Percentiles rank a stretch among this genome's conserved stretches.
Conservation (phyloP, 768 basidiomycete genomes). For the Trametes punicea region DNA sequence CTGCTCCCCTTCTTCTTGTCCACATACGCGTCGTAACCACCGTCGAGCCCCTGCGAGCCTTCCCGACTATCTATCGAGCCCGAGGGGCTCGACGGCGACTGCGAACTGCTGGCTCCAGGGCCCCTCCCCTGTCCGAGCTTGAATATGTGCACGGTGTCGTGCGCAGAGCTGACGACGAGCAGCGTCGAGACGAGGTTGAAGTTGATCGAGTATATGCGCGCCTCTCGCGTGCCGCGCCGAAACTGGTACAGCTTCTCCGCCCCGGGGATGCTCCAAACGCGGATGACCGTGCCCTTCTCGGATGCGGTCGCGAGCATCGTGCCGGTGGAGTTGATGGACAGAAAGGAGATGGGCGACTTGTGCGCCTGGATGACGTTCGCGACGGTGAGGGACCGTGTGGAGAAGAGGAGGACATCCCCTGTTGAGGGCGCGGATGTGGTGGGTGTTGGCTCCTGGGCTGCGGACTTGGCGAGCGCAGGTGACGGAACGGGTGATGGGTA, state of each 20-base stretch:
- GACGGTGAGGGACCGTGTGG: constrained; percentile 85
- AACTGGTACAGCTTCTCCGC: constrained; percentile 97
- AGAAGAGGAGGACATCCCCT: constrained; percentile 93
- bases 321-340: constrained; percentile 83
- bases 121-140: constrained; percentile 57
- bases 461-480: constrained; percentile 49
- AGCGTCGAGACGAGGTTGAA: constrained; percentile 84
- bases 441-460: constrained; percentile 35
- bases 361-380: constrained; percentile 97
- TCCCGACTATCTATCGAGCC: constrained; percentile 65
- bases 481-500: constrained; percentile 95
- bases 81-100: constrained; percentile 52
- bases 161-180: constrained; percentile 87
- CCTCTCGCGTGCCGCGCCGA: constrained; percentile 82
- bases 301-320: constrained; percentile 90
- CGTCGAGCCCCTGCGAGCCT: constrained; percentile 57
- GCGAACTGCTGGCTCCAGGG: constrained; percentile 20
- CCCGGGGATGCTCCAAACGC: constrained; percentile 88
- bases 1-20: constrained; percentile 68
- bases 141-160: constrained; percentile 96
- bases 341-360: constrained; percentile 86
- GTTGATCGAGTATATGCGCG: constrained; percentile 78
- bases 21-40: constrained; percentile 83
- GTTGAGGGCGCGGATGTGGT: constrained; percentile 39
- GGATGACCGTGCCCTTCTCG: constrained; percentile 95